Base-by-base conservation (phyloP, 1,139 yeast species). In the Diutina scorzettiae region DNA sequence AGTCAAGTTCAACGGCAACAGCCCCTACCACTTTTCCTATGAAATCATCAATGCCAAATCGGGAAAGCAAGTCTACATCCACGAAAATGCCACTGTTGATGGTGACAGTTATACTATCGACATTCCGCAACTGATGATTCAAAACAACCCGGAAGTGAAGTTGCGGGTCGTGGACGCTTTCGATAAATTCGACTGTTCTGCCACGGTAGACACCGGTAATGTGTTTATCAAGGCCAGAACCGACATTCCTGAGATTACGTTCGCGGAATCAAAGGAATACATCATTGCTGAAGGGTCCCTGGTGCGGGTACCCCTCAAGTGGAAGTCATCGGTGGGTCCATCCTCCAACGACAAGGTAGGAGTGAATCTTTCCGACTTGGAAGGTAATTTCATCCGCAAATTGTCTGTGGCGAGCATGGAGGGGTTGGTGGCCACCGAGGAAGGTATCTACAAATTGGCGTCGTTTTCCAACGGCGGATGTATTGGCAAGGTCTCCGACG, bases 131-230 rank as follows among this genome's bases (percentile, higher is more conserved):
- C 65, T 81, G 45, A 58, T 60, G 2, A 60, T 64, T 16, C 4
- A 12, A 19, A 32, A 32, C 9, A 95, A 96, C 16, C 95, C 96
- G 11, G 69, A 73, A 18, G 86, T 77, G 54, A 70, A 74, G 14
- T 59, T 91, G 1, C 64, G 76, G 1, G 56, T 93, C 46, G 71
- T 75, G 2, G 72, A 83, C 11, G 74, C 85, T 4, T 70, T 68
- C 30, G 98, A 93, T 56, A 71, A 75, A 11, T 74, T 82, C 24
- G 78, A 80, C 1, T 91, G 99, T 61, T 65, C 73, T 14, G 87
- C 84, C 11, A 76, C 76, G n/a, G 19, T 19, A 12, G 37, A 32
- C n/a, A 19, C 25, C 12, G 33, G 19, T 8, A 25, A 17, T 5
- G 33, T 39, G 25, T 12, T 16, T 21, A 19, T 39, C 28, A 61